Percentiles rank a stretch among this genome's conserved stretches.
phyloP scores from a whole-genome alignment of 2,329 filamentous ascomycete species.

The Botrytis paeoniae region DNA sequence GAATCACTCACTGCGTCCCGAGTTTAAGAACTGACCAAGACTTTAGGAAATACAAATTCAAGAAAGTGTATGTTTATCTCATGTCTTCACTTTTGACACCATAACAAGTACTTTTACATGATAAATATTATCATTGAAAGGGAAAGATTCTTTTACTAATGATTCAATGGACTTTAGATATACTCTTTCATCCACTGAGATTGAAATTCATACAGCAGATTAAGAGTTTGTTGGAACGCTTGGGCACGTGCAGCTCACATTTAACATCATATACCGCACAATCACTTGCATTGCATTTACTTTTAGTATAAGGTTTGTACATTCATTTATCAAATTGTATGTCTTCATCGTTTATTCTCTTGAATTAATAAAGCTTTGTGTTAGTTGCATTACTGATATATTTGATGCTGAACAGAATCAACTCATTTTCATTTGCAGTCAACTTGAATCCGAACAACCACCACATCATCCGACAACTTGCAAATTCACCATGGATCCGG shows the following conservation, averaged over 20 bases:
- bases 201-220: neutral
- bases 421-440: neutral
- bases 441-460: neutral
- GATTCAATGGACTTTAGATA: neutral
- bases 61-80: neutral
- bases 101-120: neutral
- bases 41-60: neutral
- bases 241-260: neutral
- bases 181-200: neutral
- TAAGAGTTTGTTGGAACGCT: neutral
- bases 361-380: neutral
- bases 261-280: neutral
- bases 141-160: neutral
- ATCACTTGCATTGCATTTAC: conserved; percentile 12
- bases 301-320: neutral
- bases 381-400: neutral
- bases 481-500: neutral
- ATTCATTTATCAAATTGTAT: neutral
- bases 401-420: neutral
- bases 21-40: neutral
- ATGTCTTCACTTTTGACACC: neutral
- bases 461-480: neutral
- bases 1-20: neutral
- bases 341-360: neutral
- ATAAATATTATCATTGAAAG: no score